Evolutionary conservation across 228 moss, liverwort and hornwort genomes (phyloP), one percentile per base, ranked within the genome.

Genomic region (Sphagnum fallax): DNA sequence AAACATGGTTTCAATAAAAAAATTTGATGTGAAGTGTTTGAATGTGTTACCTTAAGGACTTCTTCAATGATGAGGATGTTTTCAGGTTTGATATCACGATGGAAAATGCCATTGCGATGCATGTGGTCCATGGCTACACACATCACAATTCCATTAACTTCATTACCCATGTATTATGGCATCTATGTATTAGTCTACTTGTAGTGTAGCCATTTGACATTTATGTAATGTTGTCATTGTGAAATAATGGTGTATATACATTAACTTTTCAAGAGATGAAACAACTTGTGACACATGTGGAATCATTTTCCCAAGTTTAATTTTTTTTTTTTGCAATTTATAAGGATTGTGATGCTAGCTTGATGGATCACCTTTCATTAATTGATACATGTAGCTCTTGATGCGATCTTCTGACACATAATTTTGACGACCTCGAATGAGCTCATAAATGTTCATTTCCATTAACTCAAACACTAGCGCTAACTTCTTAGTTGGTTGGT

Each of bases 381-480:
- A 71, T 0, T 97, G 97, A 75, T 97, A 97, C 97, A 97, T 97
- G 67, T 88, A 97, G 55, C 74, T 81, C 73, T 93, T 97, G 72
- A 97, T 91, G 0, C 91, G 81, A 52, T 97, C 97, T 63, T 97
- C 97, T 15, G 87, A 83, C 10, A 97, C 87, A 5, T 97, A 97
- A 55, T 87, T 97, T 61, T 85, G 87, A 16, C 97, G 88, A 61
- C 97, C 91, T 70, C 91, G 88, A 73, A 97, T 97, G 70, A 97
- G 93, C 76, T 97, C 93, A 72, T 97, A 97, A 5, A 97, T 93
- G 65, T 97, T 97, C 97, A 97, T 97, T 62, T 97, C 97, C 97
- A 97, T 97, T 68, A 97, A 51, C 80, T 97, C 91, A 62, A 97
- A 97, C 9, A 97, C 90, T 52, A 97, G 73, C 65, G 93, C 97